Percentiles rank a stretch among this genome's conserved stretches.
Evolutionary conservation across 192 early-diverging fungal genomes (phyloP).

Genomic region (Mycoemilia scoparia): DNA sequence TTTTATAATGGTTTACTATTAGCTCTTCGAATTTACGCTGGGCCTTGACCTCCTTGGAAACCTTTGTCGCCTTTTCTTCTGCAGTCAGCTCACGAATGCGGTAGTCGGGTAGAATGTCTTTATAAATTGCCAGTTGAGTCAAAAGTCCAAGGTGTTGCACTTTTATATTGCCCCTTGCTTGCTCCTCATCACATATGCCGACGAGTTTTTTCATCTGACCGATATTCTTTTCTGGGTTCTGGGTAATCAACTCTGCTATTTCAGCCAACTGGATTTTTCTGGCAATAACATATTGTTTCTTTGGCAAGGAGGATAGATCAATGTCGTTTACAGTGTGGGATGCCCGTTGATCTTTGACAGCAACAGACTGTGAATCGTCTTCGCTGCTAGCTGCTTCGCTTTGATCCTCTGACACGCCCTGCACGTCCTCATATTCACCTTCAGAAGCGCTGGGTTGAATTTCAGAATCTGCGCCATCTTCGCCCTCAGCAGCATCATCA

Average conservation of each 20-base stretch:
- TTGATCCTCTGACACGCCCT: slow-evolving; percentile 1
- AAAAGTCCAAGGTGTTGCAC: slow-evolving; percentile 62
- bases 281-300: slow-evolving; percentile 35
- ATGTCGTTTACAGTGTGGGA: slow-evolving; percentile 8
- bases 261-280: slow-evolving; percentile 67
- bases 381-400: neutral
- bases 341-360: neutral
- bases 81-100: slow-evolving; percentile 76
- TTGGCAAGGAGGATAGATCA: slow-evolving; percentile 23
- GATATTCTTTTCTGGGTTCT: slow-evolving; percentile 63
- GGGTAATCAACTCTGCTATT: slow-evolving; percentile 59
- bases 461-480: slow-evolving; percentile 16
- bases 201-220: slow-evolving; percentile 43
- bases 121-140: slow-evolving; percentile 81
- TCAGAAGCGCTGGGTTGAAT: slow-evolving; percentile 20
- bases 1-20: slow-evolving; percentile 66
- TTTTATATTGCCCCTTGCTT: slow-evolving; percentile 34
- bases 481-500: slow-evolving; percentile 15
- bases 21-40: slow-evolving; percentile 71
- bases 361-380: neutral
- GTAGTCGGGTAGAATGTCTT: slow-evolving; percentile 91
- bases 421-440: slow-evolving; percentile 7
- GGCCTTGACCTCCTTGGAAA: slow-evolving; percentile 81
- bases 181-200: slow-evolving; percentile 41
- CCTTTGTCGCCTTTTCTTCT: slow-evolving; percentile 50